Evolutionary conservation across 106 monocot species (phyloP).

Genomic region (Dactylorhiza incarnata): DNA sequence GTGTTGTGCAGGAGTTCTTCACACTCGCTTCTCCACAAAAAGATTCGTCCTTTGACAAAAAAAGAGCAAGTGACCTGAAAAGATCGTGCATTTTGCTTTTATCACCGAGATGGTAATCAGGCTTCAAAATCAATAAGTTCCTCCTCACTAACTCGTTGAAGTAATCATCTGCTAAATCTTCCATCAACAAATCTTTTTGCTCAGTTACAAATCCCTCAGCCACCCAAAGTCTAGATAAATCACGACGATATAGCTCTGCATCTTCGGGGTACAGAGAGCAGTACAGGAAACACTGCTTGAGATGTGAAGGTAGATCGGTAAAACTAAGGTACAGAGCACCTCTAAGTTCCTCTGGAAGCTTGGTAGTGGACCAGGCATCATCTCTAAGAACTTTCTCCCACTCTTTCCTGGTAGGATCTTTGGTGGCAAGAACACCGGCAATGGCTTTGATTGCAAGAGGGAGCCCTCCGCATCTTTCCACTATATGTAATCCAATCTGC

Average conservation of each 20-base stretch:
- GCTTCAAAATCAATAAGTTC: slow-evolving; percentile 15
- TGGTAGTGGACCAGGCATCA: slow-evolving; percentile 17
- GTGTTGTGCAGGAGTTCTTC: neutral
- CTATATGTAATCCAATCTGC: slow-evolving; percentile 23
- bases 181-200: slow-evolving; percentile 1
- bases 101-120: neutral
- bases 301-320: slow-evolving; percentile 25
- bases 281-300: slow-evolving; percentile 30
- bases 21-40: neutral
- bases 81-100: slow-evolving; percentile 36
- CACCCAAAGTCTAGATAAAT: slow-evolving; percentile 7
- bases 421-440: slow-evolving; percentile 22
- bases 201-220: slow-evolving; percentile 19
- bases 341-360: slow-evolving; percentile 11
- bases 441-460: slow-evolving; percentile 43
- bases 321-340: slow-evolving; percentile 32
- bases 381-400: slow-evolving; percentile 23
- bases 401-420: slow-evolving; percentile 6
- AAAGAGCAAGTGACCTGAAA: slow-evolving; percentile 16
- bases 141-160: slow-evolving; percentile 18
- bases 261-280: slow-evolving; percentile 19
- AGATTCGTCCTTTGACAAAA: slow-evolving; percentile 13
- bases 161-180: slow-evolving; percentile 32
- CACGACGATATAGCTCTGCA: neutral
- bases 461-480: slow-evolving; percentile 28